Conservation (phyloP, 2,329 filamentous ascomycete genomes). For the Neonectria magnoliae region DNA sequence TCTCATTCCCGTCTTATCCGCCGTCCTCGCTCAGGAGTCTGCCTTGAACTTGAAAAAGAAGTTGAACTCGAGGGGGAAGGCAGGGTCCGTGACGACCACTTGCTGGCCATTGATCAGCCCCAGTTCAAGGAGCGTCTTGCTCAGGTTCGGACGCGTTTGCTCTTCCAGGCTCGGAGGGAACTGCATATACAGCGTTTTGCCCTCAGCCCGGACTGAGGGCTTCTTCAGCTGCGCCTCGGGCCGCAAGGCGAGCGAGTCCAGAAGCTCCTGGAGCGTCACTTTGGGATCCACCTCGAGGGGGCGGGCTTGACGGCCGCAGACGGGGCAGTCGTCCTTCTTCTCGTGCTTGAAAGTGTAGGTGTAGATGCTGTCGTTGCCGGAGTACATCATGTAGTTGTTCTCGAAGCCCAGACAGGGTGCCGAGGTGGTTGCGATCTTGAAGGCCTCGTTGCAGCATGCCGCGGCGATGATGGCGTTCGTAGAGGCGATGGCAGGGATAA, state of each 20-base stretch:
- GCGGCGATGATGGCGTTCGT: conserved; percentile 98
- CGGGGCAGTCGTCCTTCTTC: conserved; percentile 93
- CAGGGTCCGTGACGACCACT: conserved; percentile 91
- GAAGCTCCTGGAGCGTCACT: conserved; percentile 81
- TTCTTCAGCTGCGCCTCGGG: conserved; percentile 95
- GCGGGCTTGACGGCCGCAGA: conserved; percentile 86
- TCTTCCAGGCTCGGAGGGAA: conserved; percentile 83
- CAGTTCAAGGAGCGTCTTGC: conserved; percentile 79
- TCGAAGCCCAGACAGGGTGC: conserved; percentile 82
- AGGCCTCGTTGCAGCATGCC: conserved; percentile 94
- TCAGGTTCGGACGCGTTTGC: conserved; percentile 84
- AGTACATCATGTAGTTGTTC: conserved; percentile 99
- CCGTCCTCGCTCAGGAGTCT: conserved; percentile 21
- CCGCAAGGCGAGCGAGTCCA: conserved; percentile 83
- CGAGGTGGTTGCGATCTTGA: conserved; percentile 88
- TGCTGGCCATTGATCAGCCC: conserved; percentile 82
- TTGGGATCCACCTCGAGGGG: conserved; percentile 77
- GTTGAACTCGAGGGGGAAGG: conserved; percentile 77
- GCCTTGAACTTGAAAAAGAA: conserved; percentile 62
- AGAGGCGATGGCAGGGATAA: conserved; percentile 97
- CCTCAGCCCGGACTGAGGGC: conserved; percentile 81
- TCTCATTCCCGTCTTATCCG: neutral
- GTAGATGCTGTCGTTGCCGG: conserved; percentile 93
- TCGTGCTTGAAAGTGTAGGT: conserved; percentile 97
- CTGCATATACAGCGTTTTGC: conserved; percentile 91